phyloP scores from a whole-genome alignment of 2,329 filamentous ascomycete species.

The Furcasterigmium furcatum region DNA sequence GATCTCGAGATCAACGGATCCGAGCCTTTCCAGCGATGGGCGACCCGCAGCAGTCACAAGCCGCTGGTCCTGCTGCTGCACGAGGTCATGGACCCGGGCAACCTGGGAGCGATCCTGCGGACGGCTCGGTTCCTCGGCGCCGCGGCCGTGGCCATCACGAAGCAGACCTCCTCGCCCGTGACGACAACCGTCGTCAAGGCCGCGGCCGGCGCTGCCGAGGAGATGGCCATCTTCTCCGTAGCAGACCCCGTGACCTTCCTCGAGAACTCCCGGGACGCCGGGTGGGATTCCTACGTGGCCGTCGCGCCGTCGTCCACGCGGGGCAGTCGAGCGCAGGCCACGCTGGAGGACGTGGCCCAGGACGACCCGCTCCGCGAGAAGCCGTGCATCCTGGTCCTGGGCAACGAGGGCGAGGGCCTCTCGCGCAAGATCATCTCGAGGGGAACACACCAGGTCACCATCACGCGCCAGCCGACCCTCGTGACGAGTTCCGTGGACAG shows the following conservation, averaged over 20 bases:
- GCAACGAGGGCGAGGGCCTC: slow-evolving; percentile 76
- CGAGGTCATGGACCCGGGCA: slow-evolving; percentile 80
- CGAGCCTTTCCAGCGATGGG: slow-evolving; percentile 41
- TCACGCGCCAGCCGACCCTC: slow-evolving; percentile 48
- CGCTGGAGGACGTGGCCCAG: slow-evolving; percentile 44
- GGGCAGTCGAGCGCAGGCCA: slow-evolving; percentile 34
- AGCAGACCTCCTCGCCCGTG: slow-evolving; percentile 68
- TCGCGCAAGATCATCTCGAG: slow-evolving; percentile 59
- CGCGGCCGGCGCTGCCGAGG: slow-evolving; percentile 83
- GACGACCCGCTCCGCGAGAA: slow-evolving; percentile 50
- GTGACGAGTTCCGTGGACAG: slow-evolving; percentile 69
- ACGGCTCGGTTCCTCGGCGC: slow-evolving; percentile 89
- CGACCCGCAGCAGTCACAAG: slow-evolving; percentile 42
- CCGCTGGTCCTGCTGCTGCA: slow-evolving; percentile 75
- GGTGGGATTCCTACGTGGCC: slow-evolving; percentile 83
- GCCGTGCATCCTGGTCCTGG: slow-evolving; percentile 78
- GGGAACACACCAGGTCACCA: slow-evolving; percentile 64
- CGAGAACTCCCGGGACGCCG: slow-evolving; percentile 59
- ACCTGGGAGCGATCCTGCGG: slow-evolving; percentile 84
- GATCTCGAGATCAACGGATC: slow-evolving; percentile 71
- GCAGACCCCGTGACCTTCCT: slow-evolving; percentile 68
- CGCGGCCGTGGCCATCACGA: slow-evolving; percentile 76
- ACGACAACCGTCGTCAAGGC: slow-evolving; percentile 81
- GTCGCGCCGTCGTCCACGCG: slow-evolving; percentile 42
- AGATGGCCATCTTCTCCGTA: slow-evolving; percentile 69